Evolutionary conservation across 306 rosid species (phyloP), one percentile per base, ranked within the genome.

Genomic region (Medicago arabica): DNA sequence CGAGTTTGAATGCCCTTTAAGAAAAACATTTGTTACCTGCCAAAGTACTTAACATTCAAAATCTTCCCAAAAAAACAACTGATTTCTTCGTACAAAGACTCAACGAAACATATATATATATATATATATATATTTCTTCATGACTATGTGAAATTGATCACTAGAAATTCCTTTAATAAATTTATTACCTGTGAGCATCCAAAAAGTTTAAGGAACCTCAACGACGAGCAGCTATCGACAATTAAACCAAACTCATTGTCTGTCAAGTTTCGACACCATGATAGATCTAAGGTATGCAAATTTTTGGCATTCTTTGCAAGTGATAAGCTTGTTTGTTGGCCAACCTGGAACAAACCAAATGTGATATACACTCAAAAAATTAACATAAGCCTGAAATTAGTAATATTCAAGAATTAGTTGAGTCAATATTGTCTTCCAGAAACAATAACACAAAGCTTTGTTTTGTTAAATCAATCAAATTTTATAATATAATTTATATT

Each of bases 161-260:
- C 17, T 47, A 62, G 38, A 51, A 65, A 41, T 40, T 57, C 18
- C 47, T 81, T 50, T 25, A n/a, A 60, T 65, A 49, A 41, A 39
- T 41, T 44, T 31, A 14, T 71, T 79, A 95, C 99, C 99, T 92
- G 91, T 47, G 90, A 74, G 84, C 97, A 95, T 77, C 99, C 99
- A 77, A 89, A 88, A 47, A 95, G 78, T 74, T 84, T 90, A 23
- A 92, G 95, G 38, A 83, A 64, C 72, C 85, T 86, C 80, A 95
- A 77, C 2, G 96, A 87, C 11, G 19, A 71, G 89, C 99, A 95
- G 73, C 73, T 85, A 70, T 95, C 97, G 6, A 88, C 97, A 40
- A 95, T 86, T 47, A 89, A 80, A 71, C 97, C 97, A 62, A 95
- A 60, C 18, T 88, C 90, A 39, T 81, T 57, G 61, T 92, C 96